Base-by-base conservation (phyloP, 148 eudicot species). In the Arbutus unedo region DNA sequence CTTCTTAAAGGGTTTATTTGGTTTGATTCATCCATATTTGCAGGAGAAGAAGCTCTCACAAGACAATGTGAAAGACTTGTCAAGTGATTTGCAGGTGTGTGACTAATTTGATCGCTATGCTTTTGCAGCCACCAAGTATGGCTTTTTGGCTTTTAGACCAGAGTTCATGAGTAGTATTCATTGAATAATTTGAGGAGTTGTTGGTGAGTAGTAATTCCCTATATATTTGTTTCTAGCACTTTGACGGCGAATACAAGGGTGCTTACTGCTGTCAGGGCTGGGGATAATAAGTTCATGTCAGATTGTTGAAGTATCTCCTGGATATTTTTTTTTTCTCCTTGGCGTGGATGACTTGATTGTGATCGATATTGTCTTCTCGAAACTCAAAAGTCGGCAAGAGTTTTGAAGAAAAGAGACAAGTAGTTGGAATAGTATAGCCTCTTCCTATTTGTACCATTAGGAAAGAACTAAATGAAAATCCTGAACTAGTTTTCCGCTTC, bases 41-140 rank as follows among this genome's bases (percentile, higher is more conserved):
- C 92, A 96, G 99, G 99, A 96, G 82, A 96, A 96, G 82, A 94
- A 94, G 89, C 94, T 96, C 77, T 96, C 99, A 80, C 97, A 91
- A 87, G 99, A 96, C 89, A 93, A 90, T 70, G 93, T 91, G 83
- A 96, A 92, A 86, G 99, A 94, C 81, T 91, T 94, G 62, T 88
- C 95, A 25, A 86, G 89, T 87, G 98, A 94, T 93, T 90, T 96
- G 82, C 98, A 95, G 96, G 98, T 95, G 49, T 53, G 75, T 73
- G 87, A 74, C 5, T 59, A 74, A 54, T 74, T 75, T 49, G 54
- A 56, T 44, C 9, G 48, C 4, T 43, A 18, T 43, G 51, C 49
- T 19, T 48, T 15, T 77, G 45, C 16, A 75, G 72, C 74, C 31
- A 18, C 44, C 21, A 18, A 31, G 6, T 48, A 14, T 49, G 62